phyloP scores from a whole-genome alignment of 1,284 basidiomycete genomes.

The Thecaphora thlaspeos region DNA sequence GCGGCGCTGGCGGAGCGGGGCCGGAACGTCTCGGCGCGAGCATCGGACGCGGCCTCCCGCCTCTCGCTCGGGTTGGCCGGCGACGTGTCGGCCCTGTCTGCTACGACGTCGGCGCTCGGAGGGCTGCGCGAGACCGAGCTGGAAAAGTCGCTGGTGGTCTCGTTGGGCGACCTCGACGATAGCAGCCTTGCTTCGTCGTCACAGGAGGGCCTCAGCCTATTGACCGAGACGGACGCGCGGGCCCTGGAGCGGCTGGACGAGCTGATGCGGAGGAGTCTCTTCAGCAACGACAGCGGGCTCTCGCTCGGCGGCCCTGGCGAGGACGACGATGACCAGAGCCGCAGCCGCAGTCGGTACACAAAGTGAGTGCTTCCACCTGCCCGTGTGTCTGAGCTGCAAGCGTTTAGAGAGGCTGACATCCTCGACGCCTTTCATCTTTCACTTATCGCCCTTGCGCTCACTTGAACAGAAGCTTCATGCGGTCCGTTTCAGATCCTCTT shows the following conservation, averaged over 20 bases:
- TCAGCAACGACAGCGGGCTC: conserved; percentile 21
- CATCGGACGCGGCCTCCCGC: conserved; percentile 7
- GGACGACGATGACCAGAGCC: conserved; percentile 2
- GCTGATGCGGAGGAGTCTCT: conserved; percentile 27
- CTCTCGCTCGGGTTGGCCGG: conserved; percentile 17
- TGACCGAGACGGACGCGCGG: conserved; percentile 5
- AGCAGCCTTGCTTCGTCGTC: not conserved
- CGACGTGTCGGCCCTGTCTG: conserved; percentile 12
- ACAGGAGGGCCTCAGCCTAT: conserved; percentile 3
- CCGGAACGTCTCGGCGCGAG: conserved; percentile 16
- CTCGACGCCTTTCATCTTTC: not conserved
- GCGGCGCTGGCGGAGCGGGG: conserved; percentile 24
- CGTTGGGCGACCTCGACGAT: not conserved
- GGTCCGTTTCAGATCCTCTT: conserved; percentile 29
- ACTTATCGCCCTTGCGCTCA: too few relatives aligned
- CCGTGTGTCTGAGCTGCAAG: too few relatives aligned
- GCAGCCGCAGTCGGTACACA: not conserved
- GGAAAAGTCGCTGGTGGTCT: conserved; percentile 12
- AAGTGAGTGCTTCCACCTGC: not conserved
- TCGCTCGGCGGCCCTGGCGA: conserved; percentile 14
- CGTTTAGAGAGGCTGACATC: too few relatives aligned
- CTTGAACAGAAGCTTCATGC: conserved; percentile 6
- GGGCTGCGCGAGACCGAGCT: conserved; percentile 20
- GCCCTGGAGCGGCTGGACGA: conserved; percentile 30
- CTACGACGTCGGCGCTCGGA: conserved; percentile 20